phyloP scores from a whole-genome alignment of 1,284 basidiomycete genomes.

The Stygiomarasmius scandens region DNA sequence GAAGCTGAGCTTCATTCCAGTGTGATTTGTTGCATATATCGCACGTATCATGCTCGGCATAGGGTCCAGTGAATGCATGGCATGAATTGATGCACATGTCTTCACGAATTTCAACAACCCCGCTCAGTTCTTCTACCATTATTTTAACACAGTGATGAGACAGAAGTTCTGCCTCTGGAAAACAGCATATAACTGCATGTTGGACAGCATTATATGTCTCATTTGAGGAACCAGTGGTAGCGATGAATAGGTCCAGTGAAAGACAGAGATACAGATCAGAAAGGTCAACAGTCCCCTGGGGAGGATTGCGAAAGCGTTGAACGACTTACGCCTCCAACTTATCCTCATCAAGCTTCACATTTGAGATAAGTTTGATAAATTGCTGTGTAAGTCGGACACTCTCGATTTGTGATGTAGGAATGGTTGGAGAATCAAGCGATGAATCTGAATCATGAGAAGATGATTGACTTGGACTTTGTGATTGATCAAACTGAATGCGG shows the following conservation, averaged over 20 bases:
- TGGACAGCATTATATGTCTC: constrained; percentile 23
- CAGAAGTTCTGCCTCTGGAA: constrained; percentile 27
- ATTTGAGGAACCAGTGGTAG: constrained; percentile 25
- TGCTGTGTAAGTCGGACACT: too few species aligned
- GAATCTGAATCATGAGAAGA: too few species aligned
- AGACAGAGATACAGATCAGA: constrained; percentile 24
- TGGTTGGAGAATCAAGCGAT: too few species aligned
- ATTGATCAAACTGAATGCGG: too few species aligned
- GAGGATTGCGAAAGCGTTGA: constrained; percentile 25
- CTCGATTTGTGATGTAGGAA: too few species aligned
- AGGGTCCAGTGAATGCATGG: constrained; percentile 35
- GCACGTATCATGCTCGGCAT: constrained; percentile 21
- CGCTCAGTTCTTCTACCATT: constrained; percentile 26
- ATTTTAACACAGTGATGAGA: constrained; percentile 27
- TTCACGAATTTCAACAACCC: constrained; percentile 24
- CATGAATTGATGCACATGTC: constrained; percentile 39
- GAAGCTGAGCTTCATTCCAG: constrained; percentile 13
- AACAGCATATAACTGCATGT: constrained; percentile 15
- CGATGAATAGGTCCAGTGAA: constrained; percentile 32
- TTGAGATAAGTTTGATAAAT: constrained; percentile 17
- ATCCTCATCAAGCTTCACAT: constrained; percentile 30
- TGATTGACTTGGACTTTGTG: too few species aligned
- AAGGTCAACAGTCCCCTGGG: constrained; percentile 18
- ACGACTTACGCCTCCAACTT: constrained; percentile 22
- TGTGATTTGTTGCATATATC: constrained; percentile 22